Evolutionary conservation across 1,284 basidiomycete species (phyloP).

Genomic region (Termitomyces sp.): DNA sequence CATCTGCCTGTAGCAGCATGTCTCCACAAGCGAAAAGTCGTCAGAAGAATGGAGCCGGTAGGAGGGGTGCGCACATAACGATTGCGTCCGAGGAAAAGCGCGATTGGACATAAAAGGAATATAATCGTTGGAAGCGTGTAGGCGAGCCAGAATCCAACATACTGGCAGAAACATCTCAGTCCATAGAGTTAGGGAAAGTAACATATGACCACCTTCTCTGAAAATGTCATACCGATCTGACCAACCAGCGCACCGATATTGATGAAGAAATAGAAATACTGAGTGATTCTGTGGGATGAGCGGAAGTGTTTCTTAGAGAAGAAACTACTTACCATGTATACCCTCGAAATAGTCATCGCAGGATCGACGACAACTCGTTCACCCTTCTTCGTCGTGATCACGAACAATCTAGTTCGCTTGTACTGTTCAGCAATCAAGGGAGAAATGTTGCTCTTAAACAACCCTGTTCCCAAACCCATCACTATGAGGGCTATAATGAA

Average conservation of each 20-base stretch:
- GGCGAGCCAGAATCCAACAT: conserved; percentile 69
- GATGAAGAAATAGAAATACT: conserved; percentile 79
- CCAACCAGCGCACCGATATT: conserved; percentile 74
- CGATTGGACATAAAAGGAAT: conserved; percentile 66
- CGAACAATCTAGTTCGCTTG: conserved; percentile 47
- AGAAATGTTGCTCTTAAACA: conserved; percentile 42
- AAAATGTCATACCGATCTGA: conserved; percentile 67
- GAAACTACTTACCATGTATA: conserved; percentile 57
- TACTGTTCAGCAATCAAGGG: conserved; percentile 54
- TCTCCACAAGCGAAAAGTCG: conserved; percentile 44
- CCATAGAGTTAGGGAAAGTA: no score
- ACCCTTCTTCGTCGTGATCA: conserved; percentile 50
- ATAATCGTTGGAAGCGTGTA: conserved; percentile 65
- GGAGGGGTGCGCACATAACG: conserved; percentile 68
- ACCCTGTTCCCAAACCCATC: conserved; percentile 42
- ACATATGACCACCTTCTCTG: conserved; percentile 52
- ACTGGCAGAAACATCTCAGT: conserved; percentile 28
- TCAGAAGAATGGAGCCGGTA: conserved; percentile 69
- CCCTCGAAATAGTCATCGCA: conserved; percentile 58
- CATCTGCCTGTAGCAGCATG: conserved; percentile 50
- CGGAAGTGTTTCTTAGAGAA: not conserved
- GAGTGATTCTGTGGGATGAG: not conserved
- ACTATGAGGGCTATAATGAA: conserved; percentile 67
- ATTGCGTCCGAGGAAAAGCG: conserved; percentile 64
- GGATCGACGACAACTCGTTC: conserved; percentile 85